Evolutionary conservation across 257 asterid species (phyloP), one percentile per base, ranked within the genome.

Genomic region (Plectranthus barbatus): DNA sequence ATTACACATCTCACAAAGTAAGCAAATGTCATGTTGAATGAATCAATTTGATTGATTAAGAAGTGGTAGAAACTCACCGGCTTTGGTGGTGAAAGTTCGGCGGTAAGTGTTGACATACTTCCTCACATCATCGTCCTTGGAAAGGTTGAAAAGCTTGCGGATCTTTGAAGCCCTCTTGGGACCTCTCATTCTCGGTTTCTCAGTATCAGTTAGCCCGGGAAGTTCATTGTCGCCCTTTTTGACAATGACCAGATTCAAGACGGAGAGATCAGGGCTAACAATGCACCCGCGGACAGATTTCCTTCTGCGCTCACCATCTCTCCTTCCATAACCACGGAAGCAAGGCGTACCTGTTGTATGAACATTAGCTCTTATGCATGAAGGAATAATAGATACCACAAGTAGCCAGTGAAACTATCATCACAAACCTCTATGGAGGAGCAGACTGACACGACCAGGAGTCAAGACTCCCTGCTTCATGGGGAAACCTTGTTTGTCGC

Each of bases 261-360:
- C 95, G 0, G 92, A 84, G 5, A 86, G 87, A 41, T 86, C 91
- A 0, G 78, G 95, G 66, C 95, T 86, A 10, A 86, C 95, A 40
- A 86, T 86, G 74, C 95, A 86, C 6, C 95, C 95, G n/a, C 95
- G 92, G 0, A 86, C 95, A 3, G 95, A 84, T 76, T 86, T 86
- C 83, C 95, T 84, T 26, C 95, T 62, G 18, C 95, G 83, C 74
- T 86, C 95, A 9, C 95, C 95, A 13, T 74, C 74, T 29, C 95
- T 74, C 71, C 95, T 74, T 2, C 95, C 95, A 18, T 86, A 41
- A 5, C 95, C 95, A 46, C 95, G 86, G 80, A 86, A 86, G 56
- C 95, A 86, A 20, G 91, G 84, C 12, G 87, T 80, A 0, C 95
- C 95, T 86, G 79, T 36, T 50, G 63, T 6, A 7, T 0, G 0